A percentile compares a stretch with the other conserved stretches of the same genome.
These are phyloP conservation scores for Mallotus repandus DNA, from an alignment of 441 rosid genomes.

Conservation along the genomic window DNA sequence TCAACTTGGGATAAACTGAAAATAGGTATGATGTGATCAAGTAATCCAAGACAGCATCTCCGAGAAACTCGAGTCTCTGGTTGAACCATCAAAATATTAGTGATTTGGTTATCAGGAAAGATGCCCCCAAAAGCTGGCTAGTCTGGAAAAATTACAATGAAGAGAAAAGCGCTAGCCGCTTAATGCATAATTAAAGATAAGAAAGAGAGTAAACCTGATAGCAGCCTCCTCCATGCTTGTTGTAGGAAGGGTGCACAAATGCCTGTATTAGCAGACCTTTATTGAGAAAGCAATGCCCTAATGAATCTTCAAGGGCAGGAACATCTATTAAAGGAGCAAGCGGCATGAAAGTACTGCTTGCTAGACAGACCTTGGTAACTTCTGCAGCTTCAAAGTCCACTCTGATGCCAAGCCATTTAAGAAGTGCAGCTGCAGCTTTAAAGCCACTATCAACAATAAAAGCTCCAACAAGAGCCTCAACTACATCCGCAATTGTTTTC, in stretches of 20 bases:
- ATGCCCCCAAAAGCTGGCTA: slow-evolving; percentile 13
- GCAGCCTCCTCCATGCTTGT: slow-evolving; percentile 91
- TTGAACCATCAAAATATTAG: slow-evolving; percentile 26
- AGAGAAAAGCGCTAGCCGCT: slow-evolving; percentile 8
- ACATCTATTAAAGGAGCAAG: slow-evolving; percentile 47
- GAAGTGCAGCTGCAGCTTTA: slow-evolving; percentile 83
- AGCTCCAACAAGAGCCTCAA: slow-evolving; percentile 96
- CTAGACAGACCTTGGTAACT: slow-evolving; percentile 53
- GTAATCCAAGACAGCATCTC: slow-evolving; percentile 97
- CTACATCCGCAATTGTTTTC: slow-evolving; percentile 91
- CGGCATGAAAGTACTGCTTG: slow-evolving; percentile 59
- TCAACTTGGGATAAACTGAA: slow-evolving; percentile 79
- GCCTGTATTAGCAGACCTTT: slow-evolving; percentile 89
- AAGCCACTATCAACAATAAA: slow-evolving; percentile 91
- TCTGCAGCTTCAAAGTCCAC: slow-evolving; percentile 61
- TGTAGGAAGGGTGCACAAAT: slow-evolving; percentile 90
- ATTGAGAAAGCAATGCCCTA: slow-evolving; percentile 60
- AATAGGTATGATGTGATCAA: slow-evolving; percentile 84
- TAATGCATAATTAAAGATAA: slow-evolving; percentile 12
- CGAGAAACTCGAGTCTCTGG: slow-evolving; percentile 98
- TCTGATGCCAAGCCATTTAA: slow-evolving; percentile 83
- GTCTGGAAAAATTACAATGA: slow-evolving; percentile 8
- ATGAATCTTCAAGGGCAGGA: slow-evolving; percentile 47
- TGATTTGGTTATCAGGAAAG: slow-evolving; percentile 25
- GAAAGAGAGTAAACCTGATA: slow-evolving; percentile 60